These are phyloP conservation scores for Murraya koenigii DNA, from an alignment of 345 rosid genomes.

Conservation along the genomic window DNA sequence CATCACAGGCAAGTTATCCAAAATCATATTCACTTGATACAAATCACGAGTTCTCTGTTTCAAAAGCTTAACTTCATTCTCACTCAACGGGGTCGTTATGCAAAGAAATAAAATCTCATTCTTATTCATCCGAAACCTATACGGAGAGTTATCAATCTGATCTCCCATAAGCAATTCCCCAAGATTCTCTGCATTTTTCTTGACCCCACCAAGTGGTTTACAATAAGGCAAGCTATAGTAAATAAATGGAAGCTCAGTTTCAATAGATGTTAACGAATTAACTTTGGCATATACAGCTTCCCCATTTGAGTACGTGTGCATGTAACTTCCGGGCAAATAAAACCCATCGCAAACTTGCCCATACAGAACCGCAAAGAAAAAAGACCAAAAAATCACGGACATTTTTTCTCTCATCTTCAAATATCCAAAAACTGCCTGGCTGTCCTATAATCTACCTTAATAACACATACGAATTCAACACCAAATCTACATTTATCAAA, in stretches of 20 bases:
- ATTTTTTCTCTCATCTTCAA: conserved; percentile 21
- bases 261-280: conserved; percentile 88
- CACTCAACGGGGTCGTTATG: conserved; percentile 52
- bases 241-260: conserved; percentile 81
- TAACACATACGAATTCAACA: conserved; percentile 11
- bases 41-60: conserved; percentile 77
- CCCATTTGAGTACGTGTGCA: conserved; percentile 61
- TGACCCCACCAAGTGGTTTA: conserved; percentile 48
- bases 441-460: conserved; percentile 16
- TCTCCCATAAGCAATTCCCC: conserved; percentile 92
- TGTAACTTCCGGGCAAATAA: conserved; percentile 85
- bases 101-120: conserved; percentile 74
- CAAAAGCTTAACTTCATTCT: conserved; percentile 81
- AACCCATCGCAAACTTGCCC: conserved; percentile 55
- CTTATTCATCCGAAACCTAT: conserved; percentile 63
- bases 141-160: conserved; percentile 86
- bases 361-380: conserved; percentile 41
- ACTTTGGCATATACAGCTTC: conserved; percentile 63
- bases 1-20: conserved; percentile 84
- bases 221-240: conserved; percentile 86
- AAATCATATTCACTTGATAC: conserved; percentile 87
- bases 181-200: conserved; percentile 85
- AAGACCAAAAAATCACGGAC: conserved; percentile 34
- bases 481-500: conserved; percentile 22
- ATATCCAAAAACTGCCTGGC: conserved; percentile 1